Evolutionary conservation across 805 yeast genomes (phyloP).

Genomic region (Wickerhamomyces xylosicus): DNA sequence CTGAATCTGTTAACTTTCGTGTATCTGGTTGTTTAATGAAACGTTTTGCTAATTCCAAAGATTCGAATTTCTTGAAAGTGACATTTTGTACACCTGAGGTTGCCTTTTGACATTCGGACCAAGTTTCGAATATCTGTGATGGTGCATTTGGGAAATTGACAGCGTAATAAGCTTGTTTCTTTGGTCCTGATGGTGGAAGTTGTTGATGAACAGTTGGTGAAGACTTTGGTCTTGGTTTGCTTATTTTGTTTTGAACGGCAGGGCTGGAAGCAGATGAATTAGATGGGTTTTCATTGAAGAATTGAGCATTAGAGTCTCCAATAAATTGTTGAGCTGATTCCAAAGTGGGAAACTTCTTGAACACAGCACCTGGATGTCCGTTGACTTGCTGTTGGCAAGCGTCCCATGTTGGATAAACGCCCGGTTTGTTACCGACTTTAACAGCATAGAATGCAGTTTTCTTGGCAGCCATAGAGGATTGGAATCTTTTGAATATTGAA

Average conservation of each 20-base stretch:
- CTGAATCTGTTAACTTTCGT: conserved; percentile 1
- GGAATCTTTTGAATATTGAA: neutral
- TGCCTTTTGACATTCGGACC: conserved; percentile 24
- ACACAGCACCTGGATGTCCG: conserved; percentile 29
- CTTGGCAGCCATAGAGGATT: neutral
- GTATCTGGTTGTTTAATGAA: conserved; percentile 4
- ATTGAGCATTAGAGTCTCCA: neutral
- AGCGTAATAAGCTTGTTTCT: conserved; percentile 18
- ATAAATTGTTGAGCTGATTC: conserved; percentile 41
- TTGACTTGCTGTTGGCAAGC: conserved; percentile 39
- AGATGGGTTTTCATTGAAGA: neutral
- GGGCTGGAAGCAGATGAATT: neutral
- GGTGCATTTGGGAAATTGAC: conserved; percentile 21
- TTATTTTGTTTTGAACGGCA: neutral
- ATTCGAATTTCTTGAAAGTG: conserved; percentile 31
- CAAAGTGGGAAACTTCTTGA: conserved; percentile 30
- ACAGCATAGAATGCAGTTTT: conserved; percentile 38
- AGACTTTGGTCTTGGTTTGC: neutral
- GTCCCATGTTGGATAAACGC: conserved; percentile 54
- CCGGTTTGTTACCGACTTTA: conserved; percentile 37
- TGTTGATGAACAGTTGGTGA: conserved; percentile 44
- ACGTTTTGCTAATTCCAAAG: conserved; percentile 4
- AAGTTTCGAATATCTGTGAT: conserved; percentile 19
- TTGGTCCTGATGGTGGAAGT: conserved; percentile 29
- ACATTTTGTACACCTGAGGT: conserved; percentile 26